Conservation (phyloP, 2,329 filamentous ascomycete species). For the Lojkania enalia region DNA sequence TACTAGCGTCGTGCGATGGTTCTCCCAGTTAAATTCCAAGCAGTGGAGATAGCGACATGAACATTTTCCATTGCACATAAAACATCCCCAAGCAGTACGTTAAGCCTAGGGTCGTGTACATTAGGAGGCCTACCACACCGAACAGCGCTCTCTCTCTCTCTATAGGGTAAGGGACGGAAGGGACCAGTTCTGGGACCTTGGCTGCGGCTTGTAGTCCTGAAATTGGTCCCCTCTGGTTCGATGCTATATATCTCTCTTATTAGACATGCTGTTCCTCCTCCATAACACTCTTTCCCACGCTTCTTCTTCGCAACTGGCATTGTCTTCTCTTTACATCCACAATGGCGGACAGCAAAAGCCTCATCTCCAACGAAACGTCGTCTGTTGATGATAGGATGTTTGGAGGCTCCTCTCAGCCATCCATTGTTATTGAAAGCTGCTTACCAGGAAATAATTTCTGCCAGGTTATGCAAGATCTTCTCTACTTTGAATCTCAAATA, state of each 20-base stretch:
- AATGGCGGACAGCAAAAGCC: slow-evolving; percentile 17
- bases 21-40: too few relatives aligned
- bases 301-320: slow-evolving; percentile 16
- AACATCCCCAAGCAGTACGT: too few relatives aligned
- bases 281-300: slow-evolving; percentile 8
- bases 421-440: slow-evolving; percentile 14
- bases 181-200: slow-evolving; percentile 16
- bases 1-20: too few relatives aligned
- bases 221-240: slow-evolving; percentile 17
- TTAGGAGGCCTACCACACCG: slow-evolving; percentile 16
- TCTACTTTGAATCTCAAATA: slow-evolving; percentile 19
- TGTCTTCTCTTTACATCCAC: slow-evolving; percentile 17
- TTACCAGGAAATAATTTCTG: slow-evolving; percentile 19
- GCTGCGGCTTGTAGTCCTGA: slow-evolving; percentile 18
- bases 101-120: slow-evolving; percentile 20
- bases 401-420: slow-evolving; percentile 14
- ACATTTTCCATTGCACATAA: too few relatives aligned
- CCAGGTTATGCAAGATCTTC: slow-evolving; percentile 17
- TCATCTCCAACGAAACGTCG: slow-evolving; percentile 14
- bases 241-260: slow-evolving; percentile 18
- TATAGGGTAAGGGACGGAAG: slow-evolving; percentile 17
- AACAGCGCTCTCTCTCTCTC: slow-evolving; percentile 19
- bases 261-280: slow-evolving; percentile 14
- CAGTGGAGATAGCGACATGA: too few relatives aligned
- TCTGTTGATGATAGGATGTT: slow-evolving; percentile 14